Base-by-base conservation (phyloP, 2,329 filamentous ascomycete genomes). In the Hypoxylon sp. region DNA sequence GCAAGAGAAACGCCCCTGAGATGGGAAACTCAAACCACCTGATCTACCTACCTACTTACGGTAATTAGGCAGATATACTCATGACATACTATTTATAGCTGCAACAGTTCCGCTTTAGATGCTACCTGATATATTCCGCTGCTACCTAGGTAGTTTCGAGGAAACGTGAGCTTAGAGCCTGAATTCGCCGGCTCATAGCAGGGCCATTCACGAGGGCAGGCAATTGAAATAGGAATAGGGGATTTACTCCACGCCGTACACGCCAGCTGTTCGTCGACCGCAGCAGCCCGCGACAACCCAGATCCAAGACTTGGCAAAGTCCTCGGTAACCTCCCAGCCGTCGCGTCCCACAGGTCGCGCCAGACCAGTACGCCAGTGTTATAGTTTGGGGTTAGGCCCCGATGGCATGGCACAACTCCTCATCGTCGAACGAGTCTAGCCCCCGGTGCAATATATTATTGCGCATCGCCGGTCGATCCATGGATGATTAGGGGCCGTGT, bases 381-480 rank as follows among this genome's bases (percentile, higher is more conserved):
- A 7, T 8, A 22, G 11, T 17, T 3, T 1, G 32, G 39, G 11
- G 26, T 24, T 7, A 22, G 41, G 2, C 59, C 58, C 7, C 58
- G 39, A 67, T 50, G 26, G 32, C 49, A 19, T 26, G 26, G 56
- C 68, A 70, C 3, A 72, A 57, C 24, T 69, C 62, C 6, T 70
- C 67, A 2, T 74, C 70, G 26, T 72, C 68, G 5, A 68, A 58
- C 1, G 8, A 13, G 2, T 56, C 43, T 1, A 43, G 2, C 13
- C 65, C 50, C 48, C 13, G 15, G 7, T 49, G 55, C 1, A 79
- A 52, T 4, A 78, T 49, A 50, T 76, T 78, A n/a, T 79, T 73
- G 4, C 77, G 68, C 60, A 78, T 70, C 15, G 49, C 57, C 3
- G 78, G 67, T 79, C 77, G 6, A 79, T 56, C 74, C 77, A 79